A percentile compares a stretch with the other conserved stretches of the same genome.
These are phyloP conservation scores for Phytophthora sojae DNA, from an alignment of 352 stramenopile genomes.

Conservation along the genomic window DNA sequence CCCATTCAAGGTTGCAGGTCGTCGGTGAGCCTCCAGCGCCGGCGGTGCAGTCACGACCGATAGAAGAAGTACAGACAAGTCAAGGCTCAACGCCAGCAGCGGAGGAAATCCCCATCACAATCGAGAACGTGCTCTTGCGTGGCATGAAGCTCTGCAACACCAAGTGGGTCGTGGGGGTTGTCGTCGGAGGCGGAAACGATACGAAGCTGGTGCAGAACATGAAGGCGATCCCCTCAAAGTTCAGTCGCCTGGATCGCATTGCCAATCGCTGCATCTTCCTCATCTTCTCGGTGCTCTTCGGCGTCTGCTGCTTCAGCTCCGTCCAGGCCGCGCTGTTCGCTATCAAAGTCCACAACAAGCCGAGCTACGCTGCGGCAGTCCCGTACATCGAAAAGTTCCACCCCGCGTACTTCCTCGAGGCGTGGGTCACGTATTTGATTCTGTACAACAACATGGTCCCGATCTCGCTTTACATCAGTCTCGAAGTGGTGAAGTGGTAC, in stretches of 20 bases:
- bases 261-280: conserved; percentile 86
- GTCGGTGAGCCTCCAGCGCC: conserved; percentile 1
- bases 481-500: conserved; percentile 96
- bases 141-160: conserved; percentile 90
- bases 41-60: neutral
- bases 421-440: conserved; percentile 85
- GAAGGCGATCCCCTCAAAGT: conserved; percentile 88
- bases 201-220: conserved; percentile 89
- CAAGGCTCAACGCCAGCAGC: conserved; percentile 21
- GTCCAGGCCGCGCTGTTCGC: conserved; percentile 63
- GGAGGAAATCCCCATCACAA: conserved; percentile 78
- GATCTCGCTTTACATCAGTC: conserved; percentile 98
- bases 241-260: conserved; percentile 80
- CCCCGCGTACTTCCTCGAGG: conserved; percentile 54
- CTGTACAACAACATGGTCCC: conserved; percentile 95
- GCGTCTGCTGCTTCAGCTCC: conserved; percentile 73
- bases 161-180: conserved; percentile 81
- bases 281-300: conserved; percentile 84
- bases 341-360: conserved; percentile 39
- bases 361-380: conserved; percentile 28
- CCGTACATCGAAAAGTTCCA: conserved; percentile 46
- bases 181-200: conserved; percentile 81
- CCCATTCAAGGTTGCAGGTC: conserved; percentile 32
- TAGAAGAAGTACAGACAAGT: conserved; percentile 5
- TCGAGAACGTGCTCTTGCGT: conserved; percentile 82